A percentile compares a stretch with the other conserved stretches of the same genome.
These are phyloP conservation scores for Hypomyces perniciosus DNA, from an alignment of 2,329 filamentous ascomycete genomes.

Conservation along the genomic window DNA sequence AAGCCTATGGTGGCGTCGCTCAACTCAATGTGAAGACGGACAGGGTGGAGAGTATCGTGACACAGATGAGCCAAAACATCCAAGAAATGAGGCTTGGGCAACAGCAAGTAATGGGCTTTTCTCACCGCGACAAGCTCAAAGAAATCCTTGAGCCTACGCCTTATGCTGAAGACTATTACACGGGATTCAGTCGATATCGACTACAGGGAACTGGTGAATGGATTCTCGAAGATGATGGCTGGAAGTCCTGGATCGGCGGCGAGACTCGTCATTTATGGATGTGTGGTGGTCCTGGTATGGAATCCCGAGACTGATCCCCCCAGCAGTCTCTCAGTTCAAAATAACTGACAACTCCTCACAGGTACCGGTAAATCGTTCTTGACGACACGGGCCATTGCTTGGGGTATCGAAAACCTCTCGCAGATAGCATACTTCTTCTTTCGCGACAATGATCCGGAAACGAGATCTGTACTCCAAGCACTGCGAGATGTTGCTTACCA, in stretches of 20 bases:
- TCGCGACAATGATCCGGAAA: constrained; percentile 40
- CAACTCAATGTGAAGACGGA: constrained; percentile 32
- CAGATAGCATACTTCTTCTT: constrained; percentile 43
- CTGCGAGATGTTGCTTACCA: constrained; percentile 42
- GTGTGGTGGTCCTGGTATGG: constrained; percentile 35
- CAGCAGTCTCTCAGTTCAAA: too few relatives aligned
- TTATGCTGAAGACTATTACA: constrained; percentile 37
- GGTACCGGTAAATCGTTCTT: constrained; percentile 43
- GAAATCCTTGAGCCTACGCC: constrained; percentile 37
- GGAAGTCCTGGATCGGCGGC: constrained; percentile 33
- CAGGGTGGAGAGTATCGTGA: constrained; percentile 28
- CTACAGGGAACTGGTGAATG: constrained; percentile 41
- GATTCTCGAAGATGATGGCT: constrained; percentile 34
- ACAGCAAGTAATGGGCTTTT: constrained; percentile 26
- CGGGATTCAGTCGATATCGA: constrained; percentile 33
- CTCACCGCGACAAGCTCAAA: constrained; percentile 33
- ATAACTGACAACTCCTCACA: not conserved
- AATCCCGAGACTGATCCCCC: too few relatives aligned
- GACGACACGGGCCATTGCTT: constrained; percentile 38
- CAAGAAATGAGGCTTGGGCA: constrained; percentile 29
- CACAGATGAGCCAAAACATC: constrained; percentile 30
- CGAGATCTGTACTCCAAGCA: constrained; percentile 38
- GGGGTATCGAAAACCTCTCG: constrained; percentile 28
- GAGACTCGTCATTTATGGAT: constrained; percentile 39
- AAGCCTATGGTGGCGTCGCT: constrained; percentile 34